phyloP scores from a whole-genome alignment of 208 protist species.

The Histomonas meleagridis region DNA sequence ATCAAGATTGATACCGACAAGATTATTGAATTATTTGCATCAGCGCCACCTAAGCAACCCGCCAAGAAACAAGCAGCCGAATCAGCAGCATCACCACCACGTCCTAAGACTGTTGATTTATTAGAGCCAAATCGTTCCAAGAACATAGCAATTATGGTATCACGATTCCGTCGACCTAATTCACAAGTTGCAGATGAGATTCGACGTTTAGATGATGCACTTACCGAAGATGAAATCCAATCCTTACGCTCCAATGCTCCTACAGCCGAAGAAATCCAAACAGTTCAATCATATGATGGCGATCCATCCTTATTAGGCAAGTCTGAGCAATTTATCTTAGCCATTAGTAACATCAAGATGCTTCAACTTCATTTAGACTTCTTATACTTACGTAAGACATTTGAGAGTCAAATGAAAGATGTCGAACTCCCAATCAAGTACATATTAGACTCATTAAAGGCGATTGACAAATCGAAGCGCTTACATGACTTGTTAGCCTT shows the following conservation, averaged over 20 bases:
- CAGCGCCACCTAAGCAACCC: not conserved
- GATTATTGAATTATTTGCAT: not conserved
- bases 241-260: not conserved
- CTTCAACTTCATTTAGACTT: not conserved
- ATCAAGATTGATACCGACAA: not conserved
- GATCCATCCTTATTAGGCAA: not conserved
- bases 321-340: not conserved
- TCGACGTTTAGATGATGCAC: not conserved
- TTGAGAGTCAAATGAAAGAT: not conserved
- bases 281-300: not conserved
- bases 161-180: not conserved
- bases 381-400: not conserved
- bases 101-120: not conserved
- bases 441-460: not conserved
- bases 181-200: not conserved
- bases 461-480: not conserved
- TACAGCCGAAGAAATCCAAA: not conserved
- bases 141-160: not conserved
- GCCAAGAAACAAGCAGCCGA: not conserved
- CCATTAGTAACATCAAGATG: not conserved
- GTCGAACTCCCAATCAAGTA: not conserved
- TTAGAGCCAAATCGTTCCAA: not conserved
- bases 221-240: not conserved
- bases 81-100: not conserved
- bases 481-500: not conserved